These are phyloP conservation scores for Nidularia pulvinata DNA, from an alignment of 768 basidiomycete genomes.

Conservation along the genomic window DNA sequence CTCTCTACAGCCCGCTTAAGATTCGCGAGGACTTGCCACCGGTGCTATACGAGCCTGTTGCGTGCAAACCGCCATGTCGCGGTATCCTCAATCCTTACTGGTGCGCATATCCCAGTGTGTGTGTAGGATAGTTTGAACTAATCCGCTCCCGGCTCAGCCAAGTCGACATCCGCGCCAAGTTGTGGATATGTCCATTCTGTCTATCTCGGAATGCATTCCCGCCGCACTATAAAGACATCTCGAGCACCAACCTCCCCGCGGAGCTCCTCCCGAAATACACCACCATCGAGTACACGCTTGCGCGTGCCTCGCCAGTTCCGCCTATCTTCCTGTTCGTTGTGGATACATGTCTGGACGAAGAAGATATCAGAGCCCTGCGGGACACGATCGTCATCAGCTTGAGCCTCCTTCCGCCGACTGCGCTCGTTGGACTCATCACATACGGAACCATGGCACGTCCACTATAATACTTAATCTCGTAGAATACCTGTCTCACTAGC, in stretches of 20 bases:
- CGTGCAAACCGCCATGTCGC: constrained; percentile 97
- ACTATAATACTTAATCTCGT: not conserved
- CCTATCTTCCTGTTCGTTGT: constrained; percentile 98
- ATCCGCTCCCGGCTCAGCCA: constrained; percentile 54
- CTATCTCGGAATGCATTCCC: constrained; percentile 96
- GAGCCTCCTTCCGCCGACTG: constrained; percentile 90
- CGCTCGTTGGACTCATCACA: constrained; percentile 94
- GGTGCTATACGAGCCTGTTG: constrained; percentile 97
- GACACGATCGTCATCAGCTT: constrained; percentile 96
- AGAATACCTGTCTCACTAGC: not conserved
- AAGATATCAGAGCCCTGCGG: constrained; percentile 93
- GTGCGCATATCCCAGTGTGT: constrained; percentile 40
- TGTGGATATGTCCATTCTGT: constrained; percentile 99
- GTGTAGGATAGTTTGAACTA: constrained; percentile 5
- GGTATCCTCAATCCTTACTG: constrained; percentile 98
- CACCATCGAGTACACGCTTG: constrained; percentile 99
- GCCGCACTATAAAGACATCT: constrained; percentile 98
- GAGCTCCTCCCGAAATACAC: constrained; percentile 98
- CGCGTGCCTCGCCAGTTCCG: constrained; percentile 87
- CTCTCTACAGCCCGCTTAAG: constrained; percentile 95
- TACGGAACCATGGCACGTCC: constrained; percentile 91
- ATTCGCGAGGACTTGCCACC: constrained; percentile 92
- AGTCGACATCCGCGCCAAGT: constrained; percentile 97
- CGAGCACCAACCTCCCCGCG: constrained; percentile 93
- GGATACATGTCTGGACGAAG: constrained; percentile 95